A percentile compares a stretch with the other conserved stretches of the same genome.
Evolutionary conservation across 495 filamentous ascomycete species (phyloP).

Genomic region (Trypethelium eluteriae): DNA sequence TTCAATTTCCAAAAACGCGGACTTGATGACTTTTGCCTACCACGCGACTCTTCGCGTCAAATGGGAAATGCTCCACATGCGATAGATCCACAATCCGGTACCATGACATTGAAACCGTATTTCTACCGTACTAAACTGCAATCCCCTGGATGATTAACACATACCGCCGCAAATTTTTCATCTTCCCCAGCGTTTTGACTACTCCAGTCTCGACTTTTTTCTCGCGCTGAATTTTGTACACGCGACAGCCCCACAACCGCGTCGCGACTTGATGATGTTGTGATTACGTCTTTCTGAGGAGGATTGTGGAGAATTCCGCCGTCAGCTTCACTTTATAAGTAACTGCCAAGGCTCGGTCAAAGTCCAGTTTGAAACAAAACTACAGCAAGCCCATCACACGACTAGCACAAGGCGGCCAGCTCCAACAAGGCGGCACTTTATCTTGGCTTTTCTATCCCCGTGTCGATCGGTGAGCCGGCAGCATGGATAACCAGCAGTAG

Average conservation of each 20-base stretch:
- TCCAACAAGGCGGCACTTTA: constrained; percentile 11
- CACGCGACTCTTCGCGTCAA: neutral
- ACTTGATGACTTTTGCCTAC: constrained; percentile 2
- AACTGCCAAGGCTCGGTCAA: constrained; percentile 7
- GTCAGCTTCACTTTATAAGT: neutral
- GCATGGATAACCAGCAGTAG: neutral
- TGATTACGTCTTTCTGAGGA: neutral
- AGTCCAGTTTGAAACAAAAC: neutral
- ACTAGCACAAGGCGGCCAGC: neutral
- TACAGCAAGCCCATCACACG: constrained; percentile 12
- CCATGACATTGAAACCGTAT: neutral
- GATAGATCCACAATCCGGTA: neutral
- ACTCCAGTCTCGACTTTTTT: neutral
- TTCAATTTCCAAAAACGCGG: constrained; percentile 9
- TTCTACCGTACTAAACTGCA: neutral
- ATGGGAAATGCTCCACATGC: neutral
- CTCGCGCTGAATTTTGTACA: neutral
- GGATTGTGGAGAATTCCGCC: constrained; percentile 2
- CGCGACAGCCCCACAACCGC: neutral
- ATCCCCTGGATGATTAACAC: neutral
- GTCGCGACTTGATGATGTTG: neutral
- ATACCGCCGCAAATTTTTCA: neutral
- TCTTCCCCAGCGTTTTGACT: neutral
- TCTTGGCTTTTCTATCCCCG: constrained; percentile 3
- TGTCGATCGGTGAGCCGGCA: constrained; percentile 2